Conservation (phyloP, 495 filamentous ascomycete genomes). For the Sphaerosporella brunnea region DNA sequence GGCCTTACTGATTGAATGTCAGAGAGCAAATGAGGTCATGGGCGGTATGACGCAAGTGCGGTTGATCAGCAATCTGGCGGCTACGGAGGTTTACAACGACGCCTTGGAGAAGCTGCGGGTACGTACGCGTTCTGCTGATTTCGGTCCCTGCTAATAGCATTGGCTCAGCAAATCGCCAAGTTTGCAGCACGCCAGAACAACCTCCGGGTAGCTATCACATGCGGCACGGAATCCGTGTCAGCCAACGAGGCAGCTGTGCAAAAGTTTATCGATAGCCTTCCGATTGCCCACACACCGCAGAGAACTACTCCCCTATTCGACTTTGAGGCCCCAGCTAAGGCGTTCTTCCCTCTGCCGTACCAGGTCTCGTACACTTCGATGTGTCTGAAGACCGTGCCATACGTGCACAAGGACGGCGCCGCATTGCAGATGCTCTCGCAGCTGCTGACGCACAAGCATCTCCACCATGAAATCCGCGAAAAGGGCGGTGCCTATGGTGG, state of each 20-base stretch:
- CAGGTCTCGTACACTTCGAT: slow-evolving; percentile 87
- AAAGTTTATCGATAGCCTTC: slow-evolving; percentile 10
- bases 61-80: slow-evolving; percentile 54
- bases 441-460: slow-evolving; percentile 88
- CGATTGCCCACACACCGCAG: slow-evolving; percentile 22
- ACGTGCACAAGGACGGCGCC: slow-evolving; percentile 54
- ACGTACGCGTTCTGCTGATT: slow-evolving; percentile 61
- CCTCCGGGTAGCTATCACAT: slow-evolving; percentile 72
- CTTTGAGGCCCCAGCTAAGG: slow-evolving; percentile 37
- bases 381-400: slow-evolving; percentile 68
- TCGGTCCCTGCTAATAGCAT: slow-evolving; percentile 17
- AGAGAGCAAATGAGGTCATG: slow-evolving; percentile 47
- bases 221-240: slow-evolving; percentile 48
- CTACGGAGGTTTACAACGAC: slow-evolving; percentile 34
- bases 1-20: background rate
- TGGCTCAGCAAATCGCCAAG: slow-evolving; percentile 18
- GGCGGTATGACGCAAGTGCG: slow-evolving; percentile 74
- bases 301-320: slow-evolving; percentile 22
- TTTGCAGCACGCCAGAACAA: slow-evolving; percentile 31
- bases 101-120: slow-evolving; percentile 66
- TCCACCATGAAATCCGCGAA: slow-evolving; percentile 94
- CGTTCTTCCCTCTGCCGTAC: slow-evolving; percentile 87
- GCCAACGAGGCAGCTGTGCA: slow-evolving; percentile 46
- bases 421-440: slow-evolving; percentile 75
- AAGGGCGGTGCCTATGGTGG: slow-evolving; percentile 96